Evolutionary conservation across 805 yeast genomes (phyloP).

Genomic region (Lipomyces yamanashiensis): DNA sequence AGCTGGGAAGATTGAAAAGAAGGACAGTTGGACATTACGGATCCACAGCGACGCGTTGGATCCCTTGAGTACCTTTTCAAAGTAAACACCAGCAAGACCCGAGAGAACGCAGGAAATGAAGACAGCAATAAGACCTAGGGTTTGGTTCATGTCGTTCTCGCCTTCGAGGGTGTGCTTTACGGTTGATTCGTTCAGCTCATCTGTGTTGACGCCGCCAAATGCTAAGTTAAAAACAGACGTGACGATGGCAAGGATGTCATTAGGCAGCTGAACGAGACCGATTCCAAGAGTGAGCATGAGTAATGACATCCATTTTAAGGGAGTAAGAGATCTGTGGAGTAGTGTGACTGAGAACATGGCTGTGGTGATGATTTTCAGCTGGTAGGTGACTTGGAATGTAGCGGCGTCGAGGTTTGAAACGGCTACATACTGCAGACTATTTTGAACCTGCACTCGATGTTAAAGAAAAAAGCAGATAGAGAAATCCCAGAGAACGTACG

Average conservation of each 20-base stretch:
- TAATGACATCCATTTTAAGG: conserved; percentile 47
- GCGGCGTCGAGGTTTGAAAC: conserved; percentile 51
- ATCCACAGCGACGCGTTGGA: conserved; percentile 46
- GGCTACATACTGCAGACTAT: conserved; percentile 50
- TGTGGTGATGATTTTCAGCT: conserved; percentile 51
- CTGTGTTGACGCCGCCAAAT: conserved; percentile 10
- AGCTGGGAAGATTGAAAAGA: conserved; percentile 50
- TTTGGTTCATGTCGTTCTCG: conserved; percentile 39
- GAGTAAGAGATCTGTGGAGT: conserved; percentile 44
- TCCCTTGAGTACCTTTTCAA: conserved; percentile 50
- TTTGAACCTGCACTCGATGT: conserved; percentile 33
- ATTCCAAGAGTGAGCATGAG: conserved; percentile 48
- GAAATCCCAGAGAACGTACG: conserved; percentile 12
- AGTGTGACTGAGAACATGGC: conserved; percentile 50
- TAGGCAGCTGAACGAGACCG: conserved; percentile 50
- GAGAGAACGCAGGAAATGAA: conserved; percentile 47
- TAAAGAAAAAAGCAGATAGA: neutral
- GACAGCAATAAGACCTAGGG: conserved; percentile 48
- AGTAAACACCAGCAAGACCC: conserved; percentile 52
- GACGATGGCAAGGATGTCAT: conserved; percentile 36
- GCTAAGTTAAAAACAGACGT: conserved; percentile 30
- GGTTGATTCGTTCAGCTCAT: conserved; percentile 24
- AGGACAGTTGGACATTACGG: conserved; percentile 49
- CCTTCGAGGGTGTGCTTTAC: conserved; percentile 23
- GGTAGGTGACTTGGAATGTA: conserved; percentile 52